Evolutionary conservation across 139 green algal species (phyloP).

Genomic region (Picocystis salinarum): DNA sequence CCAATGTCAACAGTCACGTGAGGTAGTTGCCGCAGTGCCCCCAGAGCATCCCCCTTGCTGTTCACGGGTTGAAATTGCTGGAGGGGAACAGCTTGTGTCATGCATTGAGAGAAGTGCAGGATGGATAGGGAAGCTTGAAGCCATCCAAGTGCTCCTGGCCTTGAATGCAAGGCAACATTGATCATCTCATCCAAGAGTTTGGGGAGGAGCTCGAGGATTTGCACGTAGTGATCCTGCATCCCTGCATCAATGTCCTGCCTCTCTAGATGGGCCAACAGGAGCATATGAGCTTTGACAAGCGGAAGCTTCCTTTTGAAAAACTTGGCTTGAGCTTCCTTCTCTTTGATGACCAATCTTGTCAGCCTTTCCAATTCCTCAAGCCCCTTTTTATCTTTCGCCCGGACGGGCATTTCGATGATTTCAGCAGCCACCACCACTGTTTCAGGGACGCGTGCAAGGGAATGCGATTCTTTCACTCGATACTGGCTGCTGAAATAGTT

Average conservation of each 20-base stretch:
- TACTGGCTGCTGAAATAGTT: slow-evolving; percentile 58
- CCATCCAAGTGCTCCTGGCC: slow-evolving; percentile 6
- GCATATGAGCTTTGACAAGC: slow-evolving; percentile 42
- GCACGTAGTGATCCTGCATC: slow-evolving; percentile 40
- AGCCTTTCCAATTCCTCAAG: slow-evolving; percentile 22
- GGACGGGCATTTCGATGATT: slow-evolving; percentile 47
- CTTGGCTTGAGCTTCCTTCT: slow-evolving; percentile 50
- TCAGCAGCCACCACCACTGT: slow-evolving; percentile 69
- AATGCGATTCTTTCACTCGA: slow-evolving; percentile 34
- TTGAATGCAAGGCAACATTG: slow-evolving; percentile 31
- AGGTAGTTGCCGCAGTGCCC: slow-evolving; percentile 54
- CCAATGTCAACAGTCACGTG: slow-evolving; percentile 38
- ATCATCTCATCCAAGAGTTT: slow-evolving; percentile 64
- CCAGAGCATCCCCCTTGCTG: slow-evolving; percentile 9
- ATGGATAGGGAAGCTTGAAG: slow-evolving; percentile 31
- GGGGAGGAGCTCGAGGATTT: slow-evolving; percentile 43
- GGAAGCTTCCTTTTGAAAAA: slow-evolving; percentile 10
- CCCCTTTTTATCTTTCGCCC: slow-evolving; percentile 35
- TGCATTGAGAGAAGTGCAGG: slow-evolving; percentile 68
- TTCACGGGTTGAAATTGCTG: slow-evolving; percentile 12
- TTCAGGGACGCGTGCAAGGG: slow-evolving; percentile 50
- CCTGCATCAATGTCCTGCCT: slow-evolving; percentile 13
- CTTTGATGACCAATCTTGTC: slow-evolving; percentile 19
- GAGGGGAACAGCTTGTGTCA: slow-evolving; percentile 36
- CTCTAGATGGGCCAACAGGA: slow-evolving; percentile 58